phyloP scores from a whole-genome alignment of 805 yeast genomes.

The Cyberlindnera galapagoensis region DNA sequence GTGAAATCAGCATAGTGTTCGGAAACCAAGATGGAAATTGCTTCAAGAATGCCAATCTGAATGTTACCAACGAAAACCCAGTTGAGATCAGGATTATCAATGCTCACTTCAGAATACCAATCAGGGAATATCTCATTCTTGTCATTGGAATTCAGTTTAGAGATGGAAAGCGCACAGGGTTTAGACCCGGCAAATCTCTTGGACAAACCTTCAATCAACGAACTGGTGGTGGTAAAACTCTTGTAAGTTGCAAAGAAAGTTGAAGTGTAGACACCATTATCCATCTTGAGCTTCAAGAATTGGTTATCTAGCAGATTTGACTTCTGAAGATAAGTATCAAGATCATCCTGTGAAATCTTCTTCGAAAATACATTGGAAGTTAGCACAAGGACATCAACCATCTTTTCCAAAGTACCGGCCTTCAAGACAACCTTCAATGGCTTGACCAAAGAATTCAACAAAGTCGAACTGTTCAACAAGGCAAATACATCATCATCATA shows the following conservation, averaged over 20 bases:
- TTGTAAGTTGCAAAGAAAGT: slow-evolving; percentile 67
- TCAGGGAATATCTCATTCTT: slow-evolving; percentile 39
- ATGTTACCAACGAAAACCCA: slow-evolving; percentile 68
- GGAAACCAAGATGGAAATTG: slow-evolving; percentile 60
- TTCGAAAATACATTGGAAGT: slow-evolving; percentile 56
- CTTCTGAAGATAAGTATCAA: slow-evolving; percentile 32
- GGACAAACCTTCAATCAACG: slow-evolving; percentile 45
- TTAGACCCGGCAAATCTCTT: slow-evolving; percentile 55
- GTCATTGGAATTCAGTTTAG: slow-evolving; percentile 23
- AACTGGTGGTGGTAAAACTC: slow-evolving; percentile 53
- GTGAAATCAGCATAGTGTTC: slow-evolving; percentile 73
- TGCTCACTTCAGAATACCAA: slow-evolving; percentile 40
- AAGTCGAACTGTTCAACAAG: slow-evolving; percentile 22
- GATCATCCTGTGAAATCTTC: slow-evolving; percentile 35
- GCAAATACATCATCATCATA: slow-evolving; percentile 29
- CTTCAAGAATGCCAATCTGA: slow-evolving; percentile 76
- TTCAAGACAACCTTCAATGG: slow-evolving; percentile 44
- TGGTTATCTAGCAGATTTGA: slow-evolving; percentile 32
- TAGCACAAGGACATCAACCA: slow-evolving; percentile 73
- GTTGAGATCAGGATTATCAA: slow-evolving; percentile 45
- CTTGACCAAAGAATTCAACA: slow-evolving; percentile 22
- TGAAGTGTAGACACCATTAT: slow-evolving; percentile 55
- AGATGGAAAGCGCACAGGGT: slow-evolving; percentile 52
- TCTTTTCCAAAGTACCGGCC: slow-evolving; percentile 66
- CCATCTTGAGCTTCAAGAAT: slow-evolving; percentile 45